Evolutionary conservation across 2,329 filamentous ascomycete species (phyloP).

Genomic region (Penicillium sp.): DNA sequence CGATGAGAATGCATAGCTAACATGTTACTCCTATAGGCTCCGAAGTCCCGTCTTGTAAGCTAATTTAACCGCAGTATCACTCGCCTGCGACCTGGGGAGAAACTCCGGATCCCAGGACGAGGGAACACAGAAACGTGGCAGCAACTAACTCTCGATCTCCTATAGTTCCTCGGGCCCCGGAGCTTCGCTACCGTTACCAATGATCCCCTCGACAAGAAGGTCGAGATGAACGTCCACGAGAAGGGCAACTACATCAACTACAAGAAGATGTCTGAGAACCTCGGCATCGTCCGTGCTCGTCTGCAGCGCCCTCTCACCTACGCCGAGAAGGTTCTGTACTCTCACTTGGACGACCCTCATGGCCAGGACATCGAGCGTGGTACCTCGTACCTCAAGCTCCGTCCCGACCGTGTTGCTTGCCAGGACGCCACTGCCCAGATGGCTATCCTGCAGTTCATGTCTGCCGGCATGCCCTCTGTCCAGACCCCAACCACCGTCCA

Average conservation of each 20-base stretch:
- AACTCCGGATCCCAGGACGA: neutral
- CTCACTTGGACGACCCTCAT: conserved; percentile 94
- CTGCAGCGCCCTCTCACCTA: conserved; percentile 91
- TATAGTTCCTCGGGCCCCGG: conserved; percentile 60
- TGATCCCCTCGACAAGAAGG: conserved; percentile 85
- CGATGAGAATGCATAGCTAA: conserved; percentile 22
- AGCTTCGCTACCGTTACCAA: conserved; percentile 80
- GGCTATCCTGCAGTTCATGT: conserved; percentile 99
- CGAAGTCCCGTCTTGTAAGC: conserved; percentile 46
- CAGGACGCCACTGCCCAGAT: conserved; percentile 99
- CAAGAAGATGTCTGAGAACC: conserved; percentile 97
- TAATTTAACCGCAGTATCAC: conserved; percentile 4
- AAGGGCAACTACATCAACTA: conserved; percentile 98
- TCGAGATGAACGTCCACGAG: conserved; percentile 96
- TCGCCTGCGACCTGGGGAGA: neutral
- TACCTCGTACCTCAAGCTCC: conserved; percentile 90
- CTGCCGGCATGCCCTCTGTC: conserved; percentile 89
- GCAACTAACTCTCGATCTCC: conserved; percentile 32
- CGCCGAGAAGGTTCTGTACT: conserved; percentile 98
- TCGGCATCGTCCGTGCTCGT: conserved; percentile 79
- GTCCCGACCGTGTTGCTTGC: conserved; percentile 95
- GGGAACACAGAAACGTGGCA: conserved; percentile 8
- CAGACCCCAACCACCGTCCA: conserved; percentile 94
- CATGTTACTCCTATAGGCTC: conserved; percentile 30
- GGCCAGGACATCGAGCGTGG: conserved; percentile 95